Conservation (phyloP, 768 basidiomycete species). For the Hygrophoropsis aurantiaca region DNA sequence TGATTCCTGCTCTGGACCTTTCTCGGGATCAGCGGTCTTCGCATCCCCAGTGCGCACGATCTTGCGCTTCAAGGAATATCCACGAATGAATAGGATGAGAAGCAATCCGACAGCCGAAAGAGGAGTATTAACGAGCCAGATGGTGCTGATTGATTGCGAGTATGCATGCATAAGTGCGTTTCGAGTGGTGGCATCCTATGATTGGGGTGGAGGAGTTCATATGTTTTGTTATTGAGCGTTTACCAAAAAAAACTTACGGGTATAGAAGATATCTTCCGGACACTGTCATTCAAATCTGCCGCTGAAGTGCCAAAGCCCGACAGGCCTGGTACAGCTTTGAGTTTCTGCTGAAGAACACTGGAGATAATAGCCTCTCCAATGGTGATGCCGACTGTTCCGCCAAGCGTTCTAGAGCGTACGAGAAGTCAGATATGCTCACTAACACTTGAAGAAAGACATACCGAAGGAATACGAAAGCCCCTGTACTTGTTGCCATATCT, state of each 20-base stretch:
- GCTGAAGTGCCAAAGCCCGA: constrained; percentile 39
- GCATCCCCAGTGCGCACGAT: constrained; percentile 12
- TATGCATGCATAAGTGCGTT: constrained; percentile 36
- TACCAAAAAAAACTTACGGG: constrained; percentile 15
- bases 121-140: constrained; percentile 40
- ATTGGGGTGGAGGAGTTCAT: background rate
- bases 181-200: constrained; percentile 28
- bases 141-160: constrained; percentile 33
- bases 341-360: constrained; percentile 37
- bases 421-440: constrained; percentile 15
- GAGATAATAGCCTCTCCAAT: constrained; percentile 72
- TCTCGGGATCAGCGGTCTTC: constrained; percentile 29
- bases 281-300: constrained; percentile 45
- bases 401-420: constrained; percentile 49
- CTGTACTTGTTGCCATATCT: constrained; percentile 44
- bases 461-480: constrained; percentile 34
- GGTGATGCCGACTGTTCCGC: constrained; percentile 74
- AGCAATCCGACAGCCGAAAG: constrained; percentile 30
- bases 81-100: constrained; percentile 32
- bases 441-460: constrained; percentile 4
- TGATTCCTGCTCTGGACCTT: constrained; percentile 8
- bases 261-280: constrained; percentile 40
- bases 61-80: constrained; percentile 34
- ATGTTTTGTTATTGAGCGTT: constrained; percentile 9
- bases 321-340: constrained; percentile 15